These are phyloP conservation scores for Zymoseptoria crescenta DNA, from an alignment of 2,329 filamentous ascomycete species.

Conservation along the genomic window DNA sequence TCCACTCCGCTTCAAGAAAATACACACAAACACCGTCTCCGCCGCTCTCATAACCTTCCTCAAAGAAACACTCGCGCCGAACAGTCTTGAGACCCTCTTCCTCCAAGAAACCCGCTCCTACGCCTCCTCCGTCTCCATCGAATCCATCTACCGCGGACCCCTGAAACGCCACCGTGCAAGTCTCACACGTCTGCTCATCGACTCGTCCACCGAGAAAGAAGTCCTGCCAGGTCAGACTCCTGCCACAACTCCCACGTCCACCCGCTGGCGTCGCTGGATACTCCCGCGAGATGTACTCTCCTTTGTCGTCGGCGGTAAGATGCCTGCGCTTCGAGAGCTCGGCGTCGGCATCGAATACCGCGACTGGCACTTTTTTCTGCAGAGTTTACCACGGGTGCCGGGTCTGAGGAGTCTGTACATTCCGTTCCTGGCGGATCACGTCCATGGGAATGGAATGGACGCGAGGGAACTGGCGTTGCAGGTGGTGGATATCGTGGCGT, in stretches of 20 bases:
- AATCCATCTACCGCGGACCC: conserved; percentile 62
- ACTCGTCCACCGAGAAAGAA: conserved; percentile 52
- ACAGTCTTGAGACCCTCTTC: conserved; percentile 71
- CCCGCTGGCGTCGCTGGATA: conserved; percentile 62
- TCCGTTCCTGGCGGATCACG: conserved; percentile 57
- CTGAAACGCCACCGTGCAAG: conserved; percentile 64
- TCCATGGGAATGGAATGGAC: conserved; percentile 35
- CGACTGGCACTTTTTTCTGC: conserved; percentile 77
- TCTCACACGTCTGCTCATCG: conserved; percentile 64
- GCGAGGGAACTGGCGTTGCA: conserved; percentile 66
- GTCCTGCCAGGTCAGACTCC: conserved; percentile 20
- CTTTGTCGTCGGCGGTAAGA: conserved; percentile 69
- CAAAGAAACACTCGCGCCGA: conserved; percentile 68
- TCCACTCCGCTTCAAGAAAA: conserved; percentile 61
- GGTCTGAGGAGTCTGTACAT: conserved; percentile 66
- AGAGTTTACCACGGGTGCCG: conserved; percentile 61
- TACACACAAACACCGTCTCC: conserved; percentile 68
- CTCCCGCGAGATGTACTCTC: conserved; percentile 59
- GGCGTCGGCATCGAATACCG: conserved; percentile 65
- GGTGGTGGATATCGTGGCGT: conserved; percentile 67
- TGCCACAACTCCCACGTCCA: conserved; percentile 31
- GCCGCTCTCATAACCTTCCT: conserved; percentile 63
- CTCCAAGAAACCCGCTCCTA: conserved; percentile 57
- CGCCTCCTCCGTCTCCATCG: conserved; percentile 55
- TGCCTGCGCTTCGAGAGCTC: conserved; percentile 63